Evolutionary conservation across 192 early-diverging fungal genomes (phyloP), one percentile per base, ranked within the genome.

Genomic region (Gorgonomyces haynaldii): DNA sequence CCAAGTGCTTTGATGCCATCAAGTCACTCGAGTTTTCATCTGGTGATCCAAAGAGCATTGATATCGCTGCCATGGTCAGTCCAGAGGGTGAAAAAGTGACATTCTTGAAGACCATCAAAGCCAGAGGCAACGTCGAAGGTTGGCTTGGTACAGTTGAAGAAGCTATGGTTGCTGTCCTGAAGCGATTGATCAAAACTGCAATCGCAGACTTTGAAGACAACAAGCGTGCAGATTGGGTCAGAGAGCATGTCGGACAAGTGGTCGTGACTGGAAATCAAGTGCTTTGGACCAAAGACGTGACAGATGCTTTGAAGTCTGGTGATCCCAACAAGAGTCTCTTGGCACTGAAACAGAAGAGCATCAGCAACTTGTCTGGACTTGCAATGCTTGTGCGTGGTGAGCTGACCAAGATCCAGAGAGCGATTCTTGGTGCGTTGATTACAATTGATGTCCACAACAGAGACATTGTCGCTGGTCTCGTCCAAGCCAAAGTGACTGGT

Each of bases 1-100:
- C 54, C 51, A 78, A 78, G 59, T 78, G 76, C 44, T 78, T 78
- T 56, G 76, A 78, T 48, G 71, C 76, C 6, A 78, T 78, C 56
- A 78, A 78, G 31, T 54, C 50, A 8, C 54, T 78, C 17, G 76
- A 78, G 37, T 78, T 78, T 43, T 59, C 61, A 8, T 68, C 64
- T 0, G 44, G 44, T 28, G 76, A 78, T 43, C 60, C 69, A n/a
- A 78, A 75, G 41, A 67, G 61, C 40, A 72, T 74, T 24, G 76
- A 78, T 38, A 78, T 78, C 38, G 45, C 46, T 19, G 76, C 66
- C 7, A 78, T 78, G 76, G 42, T 65, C 28, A 63, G 59, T 36
- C 76, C 76, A 0, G 76, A 78, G 50, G 76, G 76, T 6, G 76
- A 78, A 38, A 39, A 60, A 3, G 76, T 78, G 1, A 42, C 57